Evolutionary conservation across 1,139 yeast species (phyloP).

Genomic region (Hemisphaericaspora subhashii): DNA sequence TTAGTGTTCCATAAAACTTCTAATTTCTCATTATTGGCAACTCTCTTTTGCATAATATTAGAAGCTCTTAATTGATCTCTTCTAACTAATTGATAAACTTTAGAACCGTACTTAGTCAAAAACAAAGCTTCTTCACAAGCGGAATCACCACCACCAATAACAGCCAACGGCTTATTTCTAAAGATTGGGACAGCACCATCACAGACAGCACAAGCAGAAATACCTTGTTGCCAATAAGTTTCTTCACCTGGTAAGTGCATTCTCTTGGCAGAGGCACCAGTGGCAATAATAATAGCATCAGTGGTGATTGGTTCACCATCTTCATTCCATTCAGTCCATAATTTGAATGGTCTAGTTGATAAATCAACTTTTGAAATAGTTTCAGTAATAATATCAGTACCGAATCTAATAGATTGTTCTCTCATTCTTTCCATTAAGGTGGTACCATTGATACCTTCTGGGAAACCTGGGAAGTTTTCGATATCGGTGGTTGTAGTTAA

Average conservation of each 20-base stretch:
- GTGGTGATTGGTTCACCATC: conserved; percentile 87
- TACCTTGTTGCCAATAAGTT: conserved; percentile 97
- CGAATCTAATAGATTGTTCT: conserved; percentile 80
- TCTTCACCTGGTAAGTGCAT: conserved; percentile 95
- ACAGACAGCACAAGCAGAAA: conserved; percentile 98
- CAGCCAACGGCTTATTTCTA: conserved; percentile 96
- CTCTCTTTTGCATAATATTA: conserved; percentile 94
- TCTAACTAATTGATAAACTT: conserved; percentile 90
- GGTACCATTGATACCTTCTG: conserved; percentile 86
- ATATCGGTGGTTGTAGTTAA: conserved; percentile 96
- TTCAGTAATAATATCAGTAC: conserved; percentile 92
- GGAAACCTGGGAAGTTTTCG: conserved; percentile 98
- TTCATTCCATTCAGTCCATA: conserved; percentile 95
- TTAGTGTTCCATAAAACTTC: conserved; percentile 89
- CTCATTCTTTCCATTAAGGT: conserved; percentile 93
- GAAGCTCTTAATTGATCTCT: conserved; percentile 94
- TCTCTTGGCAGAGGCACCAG: conserved; percentile 98
- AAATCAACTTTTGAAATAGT: conserved; percentile 91
- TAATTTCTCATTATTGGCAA: conserved; percentile 75
- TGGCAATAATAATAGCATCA: conserved; percentile 89
- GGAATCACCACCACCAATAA: conserved; percentile 97
- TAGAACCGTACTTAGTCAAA: conserved; percentile 94
- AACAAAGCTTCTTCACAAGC: conserved; percentile 98
- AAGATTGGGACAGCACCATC: conserved; percentile 99
- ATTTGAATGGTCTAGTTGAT: conserved; percentile 83